Evolutionary conservation across 1,284 basidiomycete genomes (phyloP).

Genomic region (Volvariella volvacea): DNA sequence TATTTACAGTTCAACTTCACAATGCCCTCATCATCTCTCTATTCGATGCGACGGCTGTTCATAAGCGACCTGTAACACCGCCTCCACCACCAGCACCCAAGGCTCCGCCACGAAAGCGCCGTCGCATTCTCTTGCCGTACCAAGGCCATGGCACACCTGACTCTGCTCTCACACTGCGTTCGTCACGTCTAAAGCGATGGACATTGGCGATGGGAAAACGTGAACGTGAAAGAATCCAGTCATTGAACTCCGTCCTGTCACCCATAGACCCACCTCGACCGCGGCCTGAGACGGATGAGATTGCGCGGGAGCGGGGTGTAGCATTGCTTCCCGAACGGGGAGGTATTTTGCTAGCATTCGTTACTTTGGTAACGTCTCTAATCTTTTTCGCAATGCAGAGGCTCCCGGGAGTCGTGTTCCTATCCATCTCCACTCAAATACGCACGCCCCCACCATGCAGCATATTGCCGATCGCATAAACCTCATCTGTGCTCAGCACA

Average conservation of each 20-base stretch:
- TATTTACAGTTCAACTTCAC: conserved; percentile 59
- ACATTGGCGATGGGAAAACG: conserved; percentile 60
- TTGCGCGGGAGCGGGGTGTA: conserved; percentile 63
- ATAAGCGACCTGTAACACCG: conserved; percentile 55
- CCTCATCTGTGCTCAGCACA: conserved; percentile 73
- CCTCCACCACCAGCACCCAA: conserved; percentile 56
- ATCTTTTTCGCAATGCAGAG: conserved; percentile 30
- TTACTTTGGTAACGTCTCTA: background rate
- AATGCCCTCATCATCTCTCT: conserved; percentile 77
- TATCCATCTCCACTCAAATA: conserved; percentile 62
- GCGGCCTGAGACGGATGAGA: conserved; percentile 53
- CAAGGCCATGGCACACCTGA: conserved; percentile 51
- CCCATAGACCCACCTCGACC: conserved; percentile 32
- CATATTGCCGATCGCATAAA: conserved; percentile 75
- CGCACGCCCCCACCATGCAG: conserved; percentile 65
- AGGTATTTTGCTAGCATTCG: no score
- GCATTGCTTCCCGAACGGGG: conserved; percentile 55
- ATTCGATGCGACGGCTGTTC: conserved; percentile 65
- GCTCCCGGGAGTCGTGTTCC: conserved; percentile 64
- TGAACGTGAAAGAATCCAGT: conserved; percentile 64
- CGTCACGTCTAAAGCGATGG: conserved; percentile 68
- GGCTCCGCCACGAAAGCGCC: conserved; percentile 64
- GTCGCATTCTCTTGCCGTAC: conserved; percentile 56
- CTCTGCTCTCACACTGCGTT: conserved; percentile 47
- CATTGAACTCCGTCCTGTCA: conserved; percentile 32